phyloP scores from a whole-genome alignment of 176 grass and related monocot species.

The Paspalum vaginatum region DNA sequence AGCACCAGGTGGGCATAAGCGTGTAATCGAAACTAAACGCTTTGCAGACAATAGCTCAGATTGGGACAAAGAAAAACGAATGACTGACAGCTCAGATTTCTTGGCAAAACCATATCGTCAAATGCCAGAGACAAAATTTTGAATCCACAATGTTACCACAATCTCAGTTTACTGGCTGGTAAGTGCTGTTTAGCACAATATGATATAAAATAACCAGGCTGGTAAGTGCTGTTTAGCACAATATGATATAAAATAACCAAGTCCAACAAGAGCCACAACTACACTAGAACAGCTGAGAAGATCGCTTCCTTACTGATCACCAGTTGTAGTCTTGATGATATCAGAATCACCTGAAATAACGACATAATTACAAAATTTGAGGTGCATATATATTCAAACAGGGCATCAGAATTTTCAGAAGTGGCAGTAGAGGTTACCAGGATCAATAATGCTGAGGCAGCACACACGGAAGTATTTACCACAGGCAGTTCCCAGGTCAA shows the following conservation, averaged over 20 bases:
- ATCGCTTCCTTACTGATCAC: slow-evolving; percentile 57
- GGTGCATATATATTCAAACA: background rate
- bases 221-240: slow-evolving; percentile 25
- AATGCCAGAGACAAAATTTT: slow-evolving; percentile 26
- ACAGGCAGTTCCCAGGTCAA: slow-evolving; percentile 71
- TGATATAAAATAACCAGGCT: slow-evolving; percentile 5
- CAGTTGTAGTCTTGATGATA: slow-evolving; percentile 58
- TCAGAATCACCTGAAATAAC: slow-evolving; percentile 65
- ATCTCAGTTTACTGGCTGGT: slow-evolving; percentile 40
- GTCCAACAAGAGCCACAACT: slow-evolving; percentile 28
- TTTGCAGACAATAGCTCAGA: too few relatives aligned
- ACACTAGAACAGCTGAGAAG: slow-evolving; percentile 23
- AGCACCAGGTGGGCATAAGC: too few relatives aligned
- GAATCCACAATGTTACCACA: slow-evolving; percentile 1
- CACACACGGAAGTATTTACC: slow-evolving; percentile 78
- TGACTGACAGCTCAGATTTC: too few relatives aligned
- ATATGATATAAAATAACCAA: slow-evolving; percentile 12
- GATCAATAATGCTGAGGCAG: slow-evolving; percentile 78
- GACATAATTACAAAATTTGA: background rate
- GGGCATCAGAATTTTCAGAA: background rate
- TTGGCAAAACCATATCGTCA: too few relatives aligned
- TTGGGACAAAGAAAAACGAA: too few relatives aligned
- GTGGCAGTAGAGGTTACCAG: slow-evolving; percentile 29
- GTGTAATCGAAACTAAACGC: too few relatives aligned
- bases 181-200: slow-evolving; percentile 23